These are phyloP conservation scores for Phlyctochytrium planicorne DNA, from an alignment of 192 early-diverging fungal species.

Conservation along the genomic window DNA sequence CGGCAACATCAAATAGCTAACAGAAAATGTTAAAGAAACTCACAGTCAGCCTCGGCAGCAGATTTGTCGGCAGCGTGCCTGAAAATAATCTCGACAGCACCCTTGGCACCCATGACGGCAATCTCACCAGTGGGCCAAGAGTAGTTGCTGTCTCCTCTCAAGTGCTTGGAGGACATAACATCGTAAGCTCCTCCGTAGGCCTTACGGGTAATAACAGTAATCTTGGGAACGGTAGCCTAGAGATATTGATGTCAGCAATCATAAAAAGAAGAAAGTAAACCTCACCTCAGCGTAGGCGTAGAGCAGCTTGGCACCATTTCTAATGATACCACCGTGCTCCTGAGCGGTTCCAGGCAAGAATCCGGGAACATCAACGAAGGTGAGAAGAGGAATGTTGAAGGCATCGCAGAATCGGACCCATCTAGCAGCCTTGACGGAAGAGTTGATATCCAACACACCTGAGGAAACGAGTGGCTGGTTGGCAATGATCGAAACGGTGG, in stretches of 20 bases:
- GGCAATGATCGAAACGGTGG: slow-evolving; percentile 84
- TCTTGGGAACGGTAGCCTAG: slow-evolving; percentile 89
- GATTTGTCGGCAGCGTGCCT: slow-evolving; percentile 56
- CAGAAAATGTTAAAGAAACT: slow-evolving; percentile 4
- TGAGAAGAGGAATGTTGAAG: slow-evolving; percentile 91
- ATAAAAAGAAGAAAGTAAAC: slow-evolving; percentile 16
- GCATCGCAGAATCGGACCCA: slow-evolving; percentile 97
- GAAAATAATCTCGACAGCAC: slow-evolving; percentile 97
- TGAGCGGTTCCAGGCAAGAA: slow-evolving; percentile 93
- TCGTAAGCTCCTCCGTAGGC: slow-evolving; percentile 98
- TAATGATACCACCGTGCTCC: slow-evolving; percentile 95
- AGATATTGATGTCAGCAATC: background rate
- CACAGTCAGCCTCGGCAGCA: slow-evolving; percentile 76
- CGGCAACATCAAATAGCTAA: no score
- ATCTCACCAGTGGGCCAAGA: slow-evolving; percentile 97
- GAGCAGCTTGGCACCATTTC: slow-evolving; percentile 92
- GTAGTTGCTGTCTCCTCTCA: slow-evolving; percentile 88
- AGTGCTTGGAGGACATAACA: slow-evolving; percentile 95
- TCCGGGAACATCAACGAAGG: slow-evolving; percentile 95
- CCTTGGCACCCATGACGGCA: slow-evolving; percentile 98
- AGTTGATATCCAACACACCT: slow-evolving; percentile 92
- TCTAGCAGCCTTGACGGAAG: slow-evolving; percentile 91
- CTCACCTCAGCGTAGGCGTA: slow-evolving; percentile 87
- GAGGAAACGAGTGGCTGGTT: slow-evolving; percentile 96
- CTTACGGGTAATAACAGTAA: slow-evolving; percentile 92